These are phyloP conservation scores for Xylariaceae sp. DNA, from an alignment of 2,329 filamentous ascomycete species.

Conservation along the genomic window DNA sequence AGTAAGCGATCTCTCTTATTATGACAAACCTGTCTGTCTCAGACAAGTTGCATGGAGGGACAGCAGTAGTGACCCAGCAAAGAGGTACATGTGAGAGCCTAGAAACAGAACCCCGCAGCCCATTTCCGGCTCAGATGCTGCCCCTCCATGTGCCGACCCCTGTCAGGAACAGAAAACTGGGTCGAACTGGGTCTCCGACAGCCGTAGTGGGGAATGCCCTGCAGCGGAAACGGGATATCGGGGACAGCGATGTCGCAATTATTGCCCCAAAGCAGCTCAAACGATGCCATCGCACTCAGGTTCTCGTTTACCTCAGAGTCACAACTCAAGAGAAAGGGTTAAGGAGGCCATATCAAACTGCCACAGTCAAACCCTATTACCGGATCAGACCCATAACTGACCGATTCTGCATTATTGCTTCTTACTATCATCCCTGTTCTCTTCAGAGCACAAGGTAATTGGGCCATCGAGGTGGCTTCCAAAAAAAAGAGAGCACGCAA, in stretches of 20 bases:
- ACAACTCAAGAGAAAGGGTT: conserved; percentile 22
- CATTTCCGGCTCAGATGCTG: neutral
- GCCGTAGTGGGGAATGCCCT: conserved; percentile 23
- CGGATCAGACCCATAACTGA: neutral
- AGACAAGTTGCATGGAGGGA: too few relatives aligned
- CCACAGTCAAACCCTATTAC: neutral
- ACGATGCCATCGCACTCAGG: conserved; percentile 29
- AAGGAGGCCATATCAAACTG: conserved; percentile 7
- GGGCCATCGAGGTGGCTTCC: conserved; percentile 17
- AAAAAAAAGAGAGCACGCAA: too few relatives aligned
- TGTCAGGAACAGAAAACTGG: neutral
- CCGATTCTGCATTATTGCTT: neutral
- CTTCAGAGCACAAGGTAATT: conserved; percentile 1
- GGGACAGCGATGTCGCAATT: conserved; percentile 37
- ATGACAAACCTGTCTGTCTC: too few relatives aligned
- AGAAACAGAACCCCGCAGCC: neutral
- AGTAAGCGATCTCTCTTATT: too few relatives aligned
- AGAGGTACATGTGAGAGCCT: too few relatives aligned
- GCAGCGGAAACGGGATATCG: conserved; percentile 26
- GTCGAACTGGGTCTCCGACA: conserved; percentile 17
- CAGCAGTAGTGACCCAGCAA: too few relatives aligned
- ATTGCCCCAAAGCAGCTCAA: conserved; percentile 36
- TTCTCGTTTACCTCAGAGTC: conserved; percentile 29
- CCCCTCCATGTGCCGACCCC: neutral
- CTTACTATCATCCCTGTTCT: neutral